Conservation (phyloP, 1,139 yeast genomes). For the Waltiozyma sp. region DNA sequence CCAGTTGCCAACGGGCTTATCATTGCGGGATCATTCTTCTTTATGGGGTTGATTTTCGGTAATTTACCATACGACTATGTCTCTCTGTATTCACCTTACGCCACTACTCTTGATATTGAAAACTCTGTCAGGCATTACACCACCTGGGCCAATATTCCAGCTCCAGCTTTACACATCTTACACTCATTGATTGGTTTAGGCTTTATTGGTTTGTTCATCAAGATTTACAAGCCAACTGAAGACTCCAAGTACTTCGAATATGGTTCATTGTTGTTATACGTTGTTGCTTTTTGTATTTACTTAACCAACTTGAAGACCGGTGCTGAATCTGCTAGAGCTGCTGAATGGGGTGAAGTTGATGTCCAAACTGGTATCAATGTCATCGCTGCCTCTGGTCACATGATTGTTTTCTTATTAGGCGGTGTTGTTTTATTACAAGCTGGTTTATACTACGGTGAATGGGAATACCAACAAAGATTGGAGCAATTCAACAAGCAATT, state of each 20-base stretch:
- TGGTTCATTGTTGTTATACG: slow-evolving; percentile 62
- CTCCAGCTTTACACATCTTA: slow-evolving; percentile 44
- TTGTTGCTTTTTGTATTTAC: slow-evolving; percentile 67
- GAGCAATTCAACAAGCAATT: slow-evolving; percentile 36
- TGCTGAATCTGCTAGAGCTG: slow-evolving; percentile 51
- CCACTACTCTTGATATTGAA: slow-evolving; percentile 42
- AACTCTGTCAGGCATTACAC: slow-evolving; percentile 64
- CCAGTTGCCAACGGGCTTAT: slow-evolving; percentile 41
- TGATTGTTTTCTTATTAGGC: slow-evolving; percentile 56
- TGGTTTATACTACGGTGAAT: slow-evolving; percentile 83
- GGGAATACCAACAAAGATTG: slow-evolving; percentile 54
- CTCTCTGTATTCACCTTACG: slow-evolving; percentile 56
- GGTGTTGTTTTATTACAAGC: slow-evolving; percentile 79
- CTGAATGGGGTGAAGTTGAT: slow-evolving; percentile 92
- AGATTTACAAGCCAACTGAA: slow-evolving; percentile 75
- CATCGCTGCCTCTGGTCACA: slow-evolving; percentile 79
- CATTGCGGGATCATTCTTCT: slow-evolving; percentile 41
- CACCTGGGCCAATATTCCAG: slow-evolving; percentile 58
- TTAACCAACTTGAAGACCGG: slow-evolving; percentile 83
- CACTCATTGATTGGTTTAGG: slow-evolving; percentile 55
- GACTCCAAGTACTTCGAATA: slow-evolving; percentile 85
- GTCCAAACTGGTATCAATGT: slow-evolving; percentile 80
- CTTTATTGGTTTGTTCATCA: slow-evolving; percentile 59
- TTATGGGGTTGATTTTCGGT: slow-evolving; percentile 67
- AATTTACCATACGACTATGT: slow-evolving; percentile 75